Percentiles rank a stretch among this genome's conserved stretches.
Evolutionary conservation across 169 alveolate species (phyloP).

Genomic region (Cyclospora cayetanensis): DNA sequence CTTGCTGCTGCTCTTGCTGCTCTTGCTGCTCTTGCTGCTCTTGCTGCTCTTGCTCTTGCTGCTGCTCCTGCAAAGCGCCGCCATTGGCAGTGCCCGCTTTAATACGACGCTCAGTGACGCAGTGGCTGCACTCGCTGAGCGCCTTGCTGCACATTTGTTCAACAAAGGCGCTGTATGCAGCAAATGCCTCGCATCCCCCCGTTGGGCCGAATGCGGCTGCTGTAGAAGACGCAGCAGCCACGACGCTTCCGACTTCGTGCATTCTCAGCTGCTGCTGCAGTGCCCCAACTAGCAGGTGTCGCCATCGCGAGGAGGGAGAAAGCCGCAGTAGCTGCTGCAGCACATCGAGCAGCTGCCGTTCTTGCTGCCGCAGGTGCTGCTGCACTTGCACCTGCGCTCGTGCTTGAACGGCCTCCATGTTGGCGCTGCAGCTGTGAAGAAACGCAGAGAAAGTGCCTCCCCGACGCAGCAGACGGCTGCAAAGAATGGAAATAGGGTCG

Average conservation of each 20-base stretch:
- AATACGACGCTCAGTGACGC: slow-evolving; percentile 1
- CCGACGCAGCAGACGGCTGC: slow-evolving; percentile 18
- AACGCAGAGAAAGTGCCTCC: slow-evolving; percentile 22
- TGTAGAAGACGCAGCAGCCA: neutral
- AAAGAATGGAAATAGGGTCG: neutral
- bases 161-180: slow-evolving; percentile 26
- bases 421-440: slow-evolving; percentile 56
- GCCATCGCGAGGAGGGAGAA: neutral
- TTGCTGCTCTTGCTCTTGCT: too few relatives aligned
- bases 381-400: slow-evolving; percentile 59
- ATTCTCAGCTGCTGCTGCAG: slow-evolving; percentile 46
- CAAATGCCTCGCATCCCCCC: neutral
- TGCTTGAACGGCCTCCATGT: neutral
- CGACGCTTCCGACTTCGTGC: neutral
- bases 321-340: slow-evolving; percentile 57
- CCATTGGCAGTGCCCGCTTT: neutral
- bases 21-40: too few relatives aligned
- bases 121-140: neutral
- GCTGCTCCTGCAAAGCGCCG: neutral
- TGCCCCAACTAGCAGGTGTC: slow-evolving; percentile 46
- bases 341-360: slow-evolving; percentile 3
- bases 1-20: slow-evolving; percentile 31
- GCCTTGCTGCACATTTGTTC: neutral
- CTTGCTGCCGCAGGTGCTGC: slow-evolving; percentile 58
- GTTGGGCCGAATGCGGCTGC: slow-evolving; percentile 2